A percentile compares a stretch with the other conserved stretches of the same genome.
These are phyloP conservation scores for Tulasnella sp. DNA, from an alignment of 768 basidiomycete species.

Conservation along the genomic window DNA sequence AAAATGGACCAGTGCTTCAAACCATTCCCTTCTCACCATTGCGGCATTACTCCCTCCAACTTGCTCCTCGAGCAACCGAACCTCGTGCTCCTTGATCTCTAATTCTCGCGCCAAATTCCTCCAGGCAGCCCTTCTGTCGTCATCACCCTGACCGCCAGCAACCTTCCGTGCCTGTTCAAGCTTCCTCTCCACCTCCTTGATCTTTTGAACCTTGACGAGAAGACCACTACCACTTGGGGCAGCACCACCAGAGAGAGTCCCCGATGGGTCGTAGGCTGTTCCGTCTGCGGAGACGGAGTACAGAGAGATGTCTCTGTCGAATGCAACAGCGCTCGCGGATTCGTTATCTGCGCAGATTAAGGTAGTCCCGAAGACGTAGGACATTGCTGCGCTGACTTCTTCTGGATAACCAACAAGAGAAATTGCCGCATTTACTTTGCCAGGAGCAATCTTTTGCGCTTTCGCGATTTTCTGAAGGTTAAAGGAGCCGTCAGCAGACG, in stretches of 20 bases:
- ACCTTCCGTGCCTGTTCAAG: slow-evolving; percentile 48
- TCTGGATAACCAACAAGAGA: slow-evolving; percentile 77
- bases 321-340: slow-evolving; percentile 83
- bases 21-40: slow-evolving; percentile 50
- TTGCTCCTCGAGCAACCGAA: slow-evolving; percentile 75
- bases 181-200: slow-evolving; percentile 62
- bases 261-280: slow-evolving; percentile 94
- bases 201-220: slow-evolving; percentile 77
- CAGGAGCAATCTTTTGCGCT: slow-evolving; percentile 66
- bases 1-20: not conserved
- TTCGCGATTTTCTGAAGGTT: slow-evolving; percentile 65
- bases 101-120: slow-evolving; percentile 56
- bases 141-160: slow-evolving; percentile 49
- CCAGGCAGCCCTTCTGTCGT: slow-evolving; percentile 59
- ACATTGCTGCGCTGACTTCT: slow-evolving; percentile 83
- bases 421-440: slow-evolving; percentile 81
- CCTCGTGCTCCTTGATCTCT: slow-evolving; percentile 87
- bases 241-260: slow-evolving; percentile 87
- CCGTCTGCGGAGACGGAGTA: slow-evolving; percentile 91
- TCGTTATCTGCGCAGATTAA: slow-evolving; percentile 87
- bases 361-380: slow-evolving; percentile 89
- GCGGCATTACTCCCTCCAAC: slow-evolving; percentile 85
- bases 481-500: not conserved
- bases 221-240: slow-evolving; percentile 71
- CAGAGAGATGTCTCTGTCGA: slow-evolving; percentile 58